Conservation (phyloP, 2,329 filamentous ascomycete species). For the Pseudogymnoascus sp. region DNA sequence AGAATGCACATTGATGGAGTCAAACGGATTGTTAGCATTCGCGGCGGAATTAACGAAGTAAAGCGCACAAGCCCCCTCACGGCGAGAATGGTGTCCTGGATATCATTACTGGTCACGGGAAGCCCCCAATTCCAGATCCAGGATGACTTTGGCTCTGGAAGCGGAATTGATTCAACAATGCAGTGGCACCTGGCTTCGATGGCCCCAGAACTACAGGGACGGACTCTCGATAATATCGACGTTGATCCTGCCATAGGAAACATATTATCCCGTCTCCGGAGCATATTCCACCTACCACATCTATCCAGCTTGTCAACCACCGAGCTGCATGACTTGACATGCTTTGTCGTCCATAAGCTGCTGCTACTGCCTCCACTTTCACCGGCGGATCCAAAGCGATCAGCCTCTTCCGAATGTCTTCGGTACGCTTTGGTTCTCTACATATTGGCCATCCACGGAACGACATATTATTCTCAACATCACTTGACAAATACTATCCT, state of each 20-base stretch:
- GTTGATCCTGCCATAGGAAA: constrained; percentile 15
- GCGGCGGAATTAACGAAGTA: constrained; percentile 44
- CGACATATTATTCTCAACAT: constrained; percentile 49
- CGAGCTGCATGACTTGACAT: constrained; percentile 47
- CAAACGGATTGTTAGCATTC: constrained; percentile 40
- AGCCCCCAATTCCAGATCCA: constrained; percentile 46
- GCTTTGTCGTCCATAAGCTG: constrained; percentile 46
- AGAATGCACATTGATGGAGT: constrained; percentile 44
- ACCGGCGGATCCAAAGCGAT: background rate
- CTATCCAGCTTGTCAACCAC: constrained; percentile 30
- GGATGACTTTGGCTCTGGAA: constrained; percentile 40
- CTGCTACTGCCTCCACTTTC: constrained; percentile 25
- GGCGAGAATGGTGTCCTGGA: constrained; percentile 35
- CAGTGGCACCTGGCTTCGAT: constrained; percentile 37
- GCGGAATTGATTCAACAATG: constrained; percentile 41
- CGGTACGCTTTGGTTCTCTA: constrained; percentile 42
- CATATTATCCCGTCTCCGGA: constrained; percentile 17
- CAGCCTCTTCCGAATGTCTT: constrained; percentile 36
- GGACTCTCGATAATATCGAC: constrained; percentile 29
- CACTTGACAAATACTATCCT: constrained; percentile 33
- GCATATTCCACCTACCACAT: constrained; percentile 33
- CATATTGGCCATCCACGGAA: constrained; percentile 47
- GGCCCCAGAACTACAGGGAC: constrained; percentile 20
- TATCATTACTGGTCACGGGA: constrained; percentile 49
- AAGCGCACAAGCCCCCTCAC: constrained; percentile 45